Conservation (phyloP, 345 rosid species). For the Linum trigynum region DNA sequence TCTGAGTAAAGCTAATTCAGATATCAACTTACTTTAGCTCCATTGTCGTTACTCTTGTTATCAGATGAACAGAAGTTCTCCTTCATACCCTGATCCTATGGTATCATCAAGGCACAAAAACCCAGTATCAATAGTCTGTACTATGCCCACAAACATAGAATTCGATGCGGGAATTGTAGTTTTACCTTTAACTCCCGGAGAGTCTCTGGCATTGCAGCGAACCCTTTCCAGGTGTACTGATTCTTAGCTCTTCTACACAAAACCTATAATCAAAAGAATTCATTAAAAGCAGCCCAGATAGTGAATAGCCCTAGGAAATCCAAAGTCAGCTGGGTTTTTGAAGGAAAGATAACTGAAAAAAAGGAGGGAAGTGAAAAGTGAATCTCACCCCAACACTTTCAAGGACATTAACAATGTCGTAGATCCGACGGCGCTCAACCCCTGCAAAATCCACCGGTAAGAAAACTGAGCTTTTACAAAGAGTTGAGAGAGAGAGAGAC, state of each 20-base stretch:
- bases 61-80: conserved; percentile 35
- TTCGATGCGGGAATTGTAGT: background rate
- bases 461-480: background rate
- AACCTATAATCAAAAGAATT: conserved; percentile 8
- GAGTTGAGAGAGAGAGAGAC: background rate
- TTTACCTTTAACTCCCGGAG: conserved; percentile 50
- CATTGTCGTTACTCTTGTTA: conserved; percentile 16
- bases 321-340: background rate
- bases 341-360: background rate
- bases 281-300: conserved; percentile 1
- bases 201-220: conserved; percentile 55
- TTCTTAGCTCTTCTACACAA: conserved; percentile 37
- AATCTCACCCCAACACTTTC: conserved; percentile 28
- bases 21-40: conserved; percentile 40
- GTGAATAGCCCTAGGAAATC: background rate
- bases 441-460: conserved; percentile 8
- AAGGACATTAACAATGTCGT: conserved; percentile 26
- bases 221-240: conserved; percentile 78
- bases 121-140: too few species aligned
- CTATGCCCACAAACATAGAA: background rate
- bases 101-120: conserved; percentile 10
- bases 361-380: too few species aligned
- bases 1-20: background rate
- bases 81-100: conserved; percentile 53
- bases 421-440: conserved; percentile 30